Base-by-base conservation (phyloP, 2,329 filamentous ascomycete genomes). In the Cladosporium cucumerinum region DNA sequence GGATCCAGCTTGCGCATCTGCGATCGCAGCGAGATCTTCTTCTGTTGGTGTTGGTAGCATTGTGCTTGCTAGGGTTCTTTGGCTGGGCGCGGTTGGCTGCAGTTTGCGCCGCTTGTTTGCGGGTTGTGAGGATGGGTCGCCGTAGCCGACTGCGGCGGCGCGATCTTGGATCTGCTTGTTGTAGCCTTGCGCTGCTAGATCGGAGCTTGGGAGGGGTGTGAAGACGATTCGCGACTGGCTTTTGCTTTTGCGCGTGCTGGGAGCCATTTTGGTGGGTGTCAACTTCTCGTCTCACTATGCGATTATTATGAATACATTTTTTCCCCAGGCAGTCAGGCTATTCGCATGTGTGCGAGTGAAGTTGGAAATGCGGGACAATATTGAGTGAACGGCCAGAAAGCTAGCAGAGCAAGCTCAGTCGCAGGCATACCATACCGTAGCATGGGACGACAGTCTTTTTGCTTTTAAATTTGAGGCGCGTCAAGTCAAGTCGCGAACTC, bases 171-270 rank as follows among this genome's bases (percentile, higher is more conserved):
- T 74, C 63, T 76, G 74, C 28, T 69, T 61, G 39, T 75, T 69
- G 30, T 76, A 74, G 23, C 69, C 63, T 28, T 76, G 66, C 5
- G 75, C 70, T 21, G 74, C 75, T 18, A 78, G 76, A 5, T 79
- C 79, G 0, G 78, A 77, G 14, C 79, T 77, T 8, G 78, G 72
- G 5, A 79, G 65, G 5, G 79, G 77, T 0, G 78, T 80, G 71
- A 82, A 82, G 57, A 72, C 75, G 23, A 82, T 72, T 28, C 78
- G 78, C 8, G 76, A 76, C 66, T 82, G 81, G 46, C 76, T 75
- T 26, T 57, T 57, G 28, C 18, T n/a, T 66, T 74, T 75, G 48
- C 71, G 69, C 32, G 66, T 68, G 43, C 54, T 63, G 36, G 52
- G 30, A 5, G 65, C 55, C 65, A 66, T 66, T 25, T 25, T 60